Base-by-base conservation (phyloP, 2,329 filamentous ascomycete genomes). In the Phyllosticta citriasiana region DNA sequence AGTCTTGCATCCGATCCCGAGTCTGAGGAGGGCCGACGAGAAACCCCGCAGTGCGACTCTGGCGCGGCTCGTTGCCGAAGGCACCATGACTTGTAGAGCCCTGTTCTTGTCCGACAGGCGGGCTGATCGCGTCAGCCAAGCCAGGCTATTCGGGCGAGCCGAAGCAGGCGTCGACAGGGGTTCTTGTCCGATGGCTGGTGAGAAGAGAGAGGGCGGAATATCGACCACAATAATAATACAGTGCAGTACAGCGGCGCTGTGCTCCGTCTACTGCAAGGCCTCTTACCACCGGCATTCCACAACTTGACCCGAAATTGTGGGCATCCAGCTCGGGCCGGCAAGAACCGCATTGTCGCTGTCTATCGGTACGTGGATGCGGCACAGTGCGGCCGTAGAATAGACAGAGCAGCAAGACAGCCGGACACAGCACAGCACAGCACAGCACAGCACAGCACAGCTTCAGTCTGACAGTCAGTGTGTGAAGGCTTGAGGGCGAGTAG, bases 101-200 rank as follows among this genome's bases (percentile, higher is more conserved):
- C n/a, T 47, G 1, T n/a, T 47, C n/a, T 47, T 47, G 40, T 47
- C 57, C 57, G 57, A 40, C 27, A 59, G 35, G 53, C 40, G 53
- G 53, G 33, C 24, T 19, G 33, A 27, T 14, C 27, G 58, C 58
- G 58, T 60, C 58, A 60, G 58, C 58, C 58, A 56, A 60, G 58
- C n/a, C 35, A 25, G 19, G 19, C 51, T 57, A 24, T 22, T 51
- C 40, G 56, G 35, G 35, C 22, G 51, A 26, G 57, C 57, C 57
- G 57, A 58, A 47, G 22, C 52, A 53, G 40, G 57, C 50, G 57
- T 52, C 52, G 57, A 59, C 52, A 59, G 33, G 57, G 50, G 33
- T 51, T 51, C 30, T 50, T 22, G 33, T 53, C 53, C 55, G 53
- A 53, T 47, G 19, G 19, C 19, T 22, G 19, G 19, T 22, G 19